Percentiles rank a stretch among this genome's conserved stretches.
phyloP scores from a whole-genome alignment of 305 asterid species.

The Nicotiana rustica region DNA sequence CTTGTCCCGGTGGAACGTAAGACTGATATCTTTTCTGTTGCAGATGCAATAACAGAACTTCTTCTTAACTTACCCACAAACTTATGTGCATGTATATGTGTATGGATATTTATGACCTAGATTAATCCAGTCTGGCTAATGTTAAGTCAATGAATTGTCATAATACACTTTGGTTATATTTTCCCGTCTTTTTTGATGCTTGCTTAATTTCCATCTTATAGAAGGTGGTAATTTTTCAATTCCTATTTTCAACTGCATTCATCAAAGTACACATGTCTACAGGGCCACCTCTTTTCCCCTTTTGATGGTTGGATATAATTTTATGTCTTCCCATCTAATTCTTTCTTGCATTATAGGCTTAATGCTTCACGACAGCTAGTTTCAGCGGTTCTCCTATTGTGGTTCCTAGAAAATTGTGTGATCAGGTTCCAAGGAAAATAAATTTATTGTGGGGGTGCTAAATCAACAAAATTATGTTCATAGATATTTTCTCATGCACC shows the following conservation, averaged over 20 bases:
- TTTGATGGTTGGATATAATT: neutral
- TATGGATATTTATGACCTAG: conserved; percentile 1
- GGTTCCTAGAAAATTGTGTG: conserved; percentile 4
- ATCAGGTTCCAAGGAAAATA: conserved; percentile 13
- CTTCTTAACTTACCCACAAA: conserved; percentile 7
- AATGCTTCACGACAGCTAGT: neutral
- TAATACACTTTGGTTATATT: neutral
- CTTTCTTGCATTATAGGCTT: neutral
- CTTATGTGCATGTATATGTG: neutral
- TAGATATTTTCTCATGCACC: neutral
- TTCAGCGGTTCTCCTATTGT: conserved; percentile 9
- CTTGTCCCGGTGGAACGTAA: conserved; percentile 90
- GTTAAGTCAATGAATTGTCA: neutral
- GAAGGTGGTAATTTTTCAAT: conserved; percentile 18
- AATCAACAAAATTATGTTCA: conserved; percentile 9
- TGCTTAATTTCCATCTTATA: neutral
- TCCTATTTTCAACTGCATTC: neutral
- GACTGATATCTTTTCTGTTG: conserved; percentile 35
- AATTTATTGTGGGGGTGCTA: neutral
- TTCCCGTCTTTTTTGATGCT: neutral
- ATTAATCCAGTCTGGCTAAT: neutral
- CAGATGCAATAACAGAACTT: neutral
- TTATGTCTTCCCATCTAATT: neutral
- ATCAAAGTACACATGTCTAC: neutral
- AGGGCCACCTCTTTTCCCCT: neutral